Conservation (phyloP, 1,139 yeast species). For the Blastobotrys petasosporus region DNA sequence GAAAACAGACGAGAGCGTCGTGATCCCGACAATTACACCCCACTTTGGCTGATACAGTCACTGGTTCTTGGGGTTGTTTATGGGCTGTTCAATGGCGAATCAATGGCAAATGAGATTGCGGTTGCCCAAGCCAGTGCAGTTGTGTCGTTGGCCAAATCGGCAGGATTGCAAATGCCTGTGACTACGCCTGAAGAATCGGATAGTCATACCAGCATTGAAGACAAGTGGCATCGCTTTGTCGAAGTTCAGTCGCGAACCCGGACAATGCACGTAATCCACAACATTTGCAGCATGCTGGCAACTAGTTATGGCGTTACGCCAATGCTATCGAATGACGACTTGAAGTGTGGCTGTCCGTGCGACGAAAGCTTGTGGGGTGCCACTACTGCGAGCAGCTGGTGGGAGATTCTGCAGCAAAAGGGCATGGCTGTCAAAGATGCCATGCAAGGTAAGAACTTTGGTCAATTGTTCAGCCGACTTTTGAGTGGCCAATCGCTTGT, state of each 20-base stretch:
- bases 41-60: conserved; percentile 85
- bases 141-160: conserved; percentile 70
- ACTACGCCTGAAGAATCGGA: conserved; percentile 29
- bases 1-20: conserved; percentile 47
- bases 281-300: conserved; percentile 65
- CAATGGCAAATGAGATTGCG: conserved; percentile 65
- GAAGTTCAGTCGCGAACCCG: conserved; percentile 80
- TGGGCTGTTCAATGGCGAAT: conserved; percentile 75
- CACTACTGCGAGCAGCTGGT: conserved; percentile 55
- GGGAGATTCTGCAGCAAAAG: conserved; percentile 28
- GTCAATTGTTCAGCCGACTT: conserved; percentile 24
- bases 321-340: conserved; percentile 50
- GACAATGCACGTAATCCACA: conserved; percentile 73
- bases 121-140: conserved; percentile 71
- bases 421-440: conserved; percentile 23
- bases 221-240: conserved; percentile 68
- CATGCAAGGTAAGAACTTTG: conserved; percentile 27
- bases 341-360: conserved; percentile 73
- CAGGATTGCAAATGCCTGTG: conserved; percentile 63
- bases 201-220: conserved; percentile 35
- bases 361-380: conserved; percentile 68
- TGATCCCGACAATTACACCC: conserved; percentile 40
- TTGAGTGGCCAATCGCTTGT: conserved; percentile 29
- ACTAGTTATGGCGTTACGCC: conserved; percentile 56
- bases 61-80: conserved; percentile 74